Evolutionary conservation across 2,329 filamentous ascomycete species (phyloP).

Genomic region (Chrysoporthe puriensis): DNA sequence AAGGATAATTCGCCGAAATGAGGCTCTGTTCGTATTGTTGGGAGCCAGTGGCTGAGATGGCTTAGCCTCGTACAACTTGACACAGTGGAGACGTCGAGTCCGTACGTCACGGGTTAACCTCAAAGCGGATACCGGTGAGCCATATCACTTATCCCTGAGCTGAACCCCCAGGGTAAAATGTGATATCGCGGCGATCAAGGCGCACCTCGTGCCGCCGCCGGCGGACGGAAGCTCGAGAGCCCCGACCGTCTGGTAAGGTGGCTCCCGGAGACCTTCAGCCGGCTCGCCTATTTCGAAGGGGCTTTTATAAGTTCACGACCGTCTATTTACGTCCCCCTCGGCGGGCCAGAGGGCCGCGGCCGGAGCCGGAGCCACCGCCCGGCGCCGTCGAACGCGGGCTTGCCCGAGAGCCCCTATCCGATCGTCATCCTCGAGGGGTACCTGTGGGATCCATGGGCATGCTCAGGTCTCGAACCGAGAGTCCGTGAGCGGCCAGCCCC

Average conservation of each 20-base stretch:
- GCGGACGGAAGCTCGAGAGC: neutral
- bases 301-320: neutral
- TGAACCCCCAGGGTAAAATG: neutral
- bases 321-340: neutral
- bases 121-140: constrained; percentile 7
- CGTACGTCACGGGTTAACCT: neutral
- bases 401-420: neutral
- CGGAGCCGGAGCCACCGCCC: neutral
- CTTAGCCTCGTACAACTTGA: neutral
- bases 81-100: neutral
- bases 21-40: constrained; percentile 2
- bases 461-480: neutral
- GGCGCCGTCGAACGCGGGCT: neutral
- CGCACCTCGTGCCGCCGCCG: neutral
- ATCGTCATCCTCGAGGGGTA: neutral
- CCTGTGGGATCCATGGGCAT: neutral
- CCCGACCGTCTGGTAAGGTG: constrained; percentile 8
- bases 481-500: neutral
- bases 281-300: constrained; percentile 3
- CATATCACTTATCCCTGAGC: constrained; percentile 4
- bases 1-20: neutral
- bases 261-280: neutral
- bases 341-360: neutral
- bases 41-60: neutral
- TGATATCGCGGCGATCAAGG: constrained; percentile 3